A percentile compares a stretch with the other conserved stretches of the same genome.
These are phyloP conservation scores for Ilex asprella DNA, from an alignment of 257 asterid genomes.

Conservation along the genomic window DNA sequence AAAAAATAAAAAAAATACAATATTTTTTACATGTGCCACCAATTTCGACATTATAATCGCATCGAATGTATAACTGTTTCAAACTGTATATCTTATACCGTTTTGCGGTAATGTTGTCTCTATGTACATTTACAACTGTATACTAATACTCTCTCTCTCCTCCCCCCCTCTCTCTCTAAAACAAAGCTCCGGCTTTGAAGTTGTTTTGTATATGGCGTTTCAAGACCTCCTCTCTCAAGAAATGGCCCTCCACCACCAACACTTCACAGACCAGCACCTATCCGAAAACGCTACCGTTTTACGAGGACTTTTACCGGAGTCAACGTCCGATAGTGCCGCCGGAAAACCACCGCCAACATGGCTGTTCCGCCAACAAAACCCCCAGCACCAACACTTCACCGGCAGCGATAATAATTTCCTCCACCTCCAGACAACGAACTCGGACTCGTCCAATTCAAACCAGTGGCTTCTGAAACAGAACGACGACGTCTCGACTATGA, in stretches of 20 bases:
- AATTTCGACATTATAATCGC: no score
- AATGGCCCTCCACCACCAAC: constrained; percentile 28
- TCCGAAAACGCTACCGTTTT: neutral
- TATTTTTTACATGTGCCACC: no score
- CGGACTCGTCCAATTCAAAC: neutral
- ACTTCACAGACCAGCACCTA: neutral
- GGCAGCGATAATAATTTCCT: neutral
- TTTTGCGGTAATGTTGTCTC: neutral
- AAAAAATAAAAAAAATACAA: no score
- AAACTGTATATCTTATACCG: no score
- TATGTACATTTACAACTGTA: neutral
- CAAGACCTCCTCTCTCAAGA: constrained; percentile 39
- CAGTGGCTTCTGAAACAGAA: constrained; percentile 5
- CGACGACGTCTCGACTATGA: neutral
- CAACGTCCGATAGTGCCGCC: neutral
- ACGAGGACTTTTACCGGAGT: neutral
- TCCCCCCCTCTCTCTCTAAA: neutral
- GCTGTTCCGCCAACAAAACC: neutral
- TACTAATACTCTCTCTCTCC: neutral
- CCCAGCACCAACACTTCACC: neutral
- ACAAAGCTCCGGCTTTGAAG: neutral
- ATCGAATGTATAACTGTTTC: no score
- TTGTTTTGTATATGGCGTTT: constrained; percentile 20
- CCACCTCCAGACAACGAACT: constrained; percentile 3
- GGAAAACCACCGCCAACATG: neutral